A percentile compares a stretch with the other conserved stretches of the same genome.
phyloP scores from a whole-genome alignment of 192 early-diverging fungal genomes.

The Backusella psychrophila region DNA sequence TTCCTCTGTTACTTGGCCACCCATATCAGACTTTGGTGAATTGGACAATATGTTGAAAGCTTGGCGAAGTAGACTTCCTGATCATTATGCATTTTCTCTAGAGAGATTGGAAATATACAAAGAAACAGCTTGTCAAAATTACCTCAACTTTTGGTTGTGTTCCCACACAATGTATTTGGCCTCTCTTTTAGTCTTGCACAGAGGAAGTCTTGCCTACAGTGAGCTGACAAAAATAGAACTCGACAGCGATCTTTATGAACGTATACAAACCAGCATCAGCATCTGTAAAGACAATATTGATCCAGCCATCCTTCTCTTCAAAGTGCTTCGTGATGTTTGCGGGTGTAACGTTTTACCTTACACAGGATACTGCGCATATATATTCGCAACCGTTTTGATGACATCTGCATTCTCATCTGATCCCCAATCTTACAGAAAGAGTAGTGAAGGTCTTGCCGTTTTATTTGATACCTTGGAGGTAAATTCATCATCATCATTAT shows the following conservation, averaged over 20 bases:
- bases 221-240: slow-evolving; percentile 9
- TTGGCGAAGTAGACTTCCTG: slow-evolving; percentile 19
- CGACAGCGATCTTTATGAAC: neutral
- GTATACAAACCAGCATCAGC: slow-evolving; percentile 16
- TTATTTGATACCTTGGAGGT: slow-evolving; percentile 25
- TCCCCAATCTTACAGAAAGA: slow-evolving; percentile 12
- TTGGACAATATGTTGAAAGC: slow-evolving; percentile 10
- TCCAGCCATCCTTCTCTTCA: slow-evolving; percentile 22
- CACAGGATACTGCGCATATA: slow-evolving; percentile 30
- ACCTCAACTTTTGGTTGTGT: slow-evolving; percentile 23
- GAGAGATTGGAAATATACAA: slow-evolving; percentile 5
- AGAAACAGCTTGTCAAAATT: slow-evolving; percentile 17
- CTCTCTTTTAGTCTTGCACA: slow-evolving; percentile 17
- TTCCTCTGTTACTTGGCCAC: slow-evolving; percentile 22
- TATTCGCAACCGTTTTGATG: slow-evolving; percentile 32
- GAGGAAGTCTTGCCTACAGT: slow-evolving; percentile 29
- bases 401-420: slow-evolving; percentile 24
- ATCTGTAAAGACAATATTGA: slow-evolving; percentile 21
- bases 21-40: slow-evolving; percentile 20
- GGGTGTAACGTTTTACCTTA: slow-evolving; percentile 26
- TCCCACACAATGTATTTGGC: slow-evolving; percentile 27
- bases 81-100: neutral
- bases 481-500: neutral
- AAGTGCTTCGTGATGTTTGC: slow-evolving; percentile 16
- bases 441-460: slow-evolving; percentile 13